Conservation (phyloP, 345 rosid genomes). For the Citrus maxima region DNA sequence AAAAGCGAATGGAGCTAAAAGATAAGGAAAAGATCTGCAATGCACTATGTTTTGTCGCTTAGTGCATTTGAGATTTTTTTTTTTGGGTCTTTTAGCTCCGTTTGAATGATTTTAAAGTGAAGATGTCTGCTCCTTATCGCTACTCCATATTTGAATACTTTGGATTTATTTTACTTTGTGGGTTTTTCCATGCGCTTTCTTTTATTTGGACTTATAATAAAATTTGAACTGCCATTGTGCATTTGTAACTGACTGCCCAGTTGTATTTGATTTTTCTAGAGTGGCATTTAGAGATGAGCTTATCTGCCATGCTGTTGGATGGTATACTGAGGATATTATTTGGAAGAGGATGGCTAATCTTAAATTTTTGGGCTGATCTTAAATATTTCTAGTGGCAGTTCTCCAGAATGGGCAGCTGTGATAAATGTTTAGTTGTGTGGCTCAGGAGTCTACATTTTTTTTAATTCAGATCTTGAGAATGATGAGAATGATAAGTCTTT, state of each 20-base stretch:
- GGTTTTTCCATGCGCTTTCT: not conserved
- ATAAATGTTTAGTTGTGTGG: not conserved
- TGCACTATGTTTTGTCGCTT: no score
- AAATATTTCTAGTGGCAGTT: no score
- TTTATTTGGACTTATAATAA: not conserved
- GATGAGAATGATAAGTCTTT: constrained; percentile 1
- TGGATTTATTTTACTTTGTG: no score
- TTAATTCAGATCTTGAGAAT: constrained; percentile 9
- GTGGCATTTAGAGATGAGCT: constrained; percentile 82
- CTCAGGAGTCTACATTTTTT: no score
- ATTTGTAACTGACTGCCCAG: not conserved
- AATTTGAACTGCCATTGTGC: not conserved
- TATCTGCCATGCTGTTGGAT: constrained; percentile 90
- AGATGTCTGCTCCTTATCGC: no score
- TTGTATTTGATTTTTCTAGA: constrained; percentile 30
- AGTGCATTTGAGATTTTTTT: no score
- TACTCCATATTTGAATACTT: no score
- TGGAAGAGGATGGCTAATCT: constrained; percentile 42
- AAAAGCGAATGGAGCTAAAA: no score
- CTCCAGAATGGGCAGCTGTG: no score
- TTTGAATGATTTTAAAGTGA: no score
- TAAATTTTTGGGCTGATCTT: not conserved
- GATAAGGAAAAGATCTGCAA: no score
- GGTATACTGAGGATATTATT: constrained; percentile 96
- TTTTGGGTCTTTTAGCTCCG: no score